Percentiles rank a stretch among this genome's conserved stretches.
Evolutionary conservation across 2,329 filamentous ascomycete genomes (phyloP).

Genomic region (Scedosporium minutisporum): DNA sequence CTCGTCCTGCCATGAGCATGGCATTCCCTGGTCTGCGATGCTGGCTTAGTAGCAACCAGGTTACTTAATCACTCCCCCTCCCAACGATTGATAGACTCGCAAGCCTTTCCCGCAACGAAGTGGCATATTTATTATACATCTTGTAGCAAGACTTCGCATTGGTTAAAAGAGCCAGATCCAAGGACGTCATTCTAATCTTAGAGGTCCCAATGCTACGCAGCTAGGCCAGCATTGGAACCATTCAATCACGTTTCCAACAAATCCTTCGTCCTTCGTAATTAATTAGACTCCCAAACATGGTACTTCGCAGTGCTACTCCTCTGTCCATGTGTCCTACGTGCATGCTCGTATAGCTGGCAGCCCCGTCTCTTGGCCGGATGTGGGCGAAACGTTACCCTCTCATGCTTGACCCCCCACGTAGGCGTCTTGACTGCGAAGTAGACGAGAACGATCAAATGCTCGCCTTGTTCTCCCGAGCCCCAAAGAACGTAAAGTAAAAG

Average conservation of each 20-base stretch:
- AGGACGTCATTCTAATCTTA: background rate
- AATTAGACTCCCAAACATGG: background rate
- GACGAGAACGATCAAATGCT: too few species aligned
- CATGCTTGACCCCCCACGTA: too few species aligned
- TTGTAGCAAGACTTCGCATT: background rate
- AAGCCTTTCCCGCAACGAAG: too few species aligned
- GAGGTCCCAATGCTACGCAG: background rate
- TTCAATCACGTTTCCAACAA: background rate
- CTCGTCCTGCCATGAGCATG: background rate
- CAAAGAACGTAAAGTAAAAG: too few species aligned
- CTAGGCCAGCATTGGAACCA: background rate
- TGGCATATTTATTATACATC: too few species aligned
- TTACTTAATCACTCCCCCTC: background rate
- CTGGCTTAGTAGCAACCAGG: background rate
- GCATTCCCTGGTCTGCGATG: background rate
- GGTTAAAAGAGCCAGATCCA: background rate
- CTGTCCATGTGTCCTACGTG: too few species aligned
- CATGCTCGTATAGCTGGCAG: too few species aligned
- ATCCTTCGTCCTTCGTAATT: background rate
- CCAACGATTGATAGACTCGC: background rate
- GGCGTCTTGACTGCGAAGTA: too few species aligned
- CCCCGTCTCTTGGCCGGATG: too few species aligned
- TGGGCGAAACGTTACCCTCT: too few species aligned
- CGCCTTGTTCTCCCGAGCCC: too few species aligned
- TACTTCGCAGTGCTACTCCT: background rate